Evolutionary conservation across 768 basidiomycete genomes (phyloP).

Genomic region (Dentipellis sp.): DNA sequence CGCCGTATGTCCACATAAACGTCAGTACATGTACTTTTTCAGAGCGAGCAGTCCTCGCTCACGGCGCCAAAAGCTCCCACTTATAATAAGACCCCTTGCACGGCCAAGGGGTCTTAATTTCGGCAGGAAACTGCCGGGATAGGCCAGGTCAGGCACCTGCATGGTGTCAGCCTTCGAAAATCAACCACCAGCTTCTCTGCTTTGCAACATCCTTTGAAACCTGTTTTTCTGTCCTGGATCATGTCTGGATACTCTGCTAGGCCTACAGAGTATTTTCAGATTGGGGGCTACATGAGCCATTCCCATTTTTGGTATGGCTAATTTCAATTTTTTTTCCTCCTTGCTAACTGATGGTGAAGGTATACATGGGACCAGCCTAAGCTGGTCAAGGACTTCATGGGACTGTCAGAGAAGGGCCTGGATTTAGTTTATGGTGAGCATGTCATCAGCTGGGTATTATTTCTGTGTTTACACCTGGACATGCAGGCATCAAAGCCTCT

Average conservation of each 20-base stretch:
- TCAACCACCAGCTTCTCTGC: too few relatives aligned
- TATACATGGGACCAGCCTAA: constrained; percentile 3
- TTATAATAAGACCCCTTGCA: neutral
- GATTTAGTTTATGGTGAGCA: constrained; percentile 12
- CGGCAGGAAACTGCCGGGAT: neutral
- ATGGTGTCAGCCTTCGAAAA: neutral
- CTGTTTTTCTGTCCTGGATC: too few relatives aligned
- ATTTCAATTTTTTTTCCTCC: neutral
- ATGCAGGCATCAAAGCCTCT: constrained; percentile 8
- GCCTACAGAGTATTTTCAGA: constrained; percentile 9
- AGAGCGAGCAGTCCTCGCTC: neutral
- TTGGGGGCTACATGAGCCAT: constrained; percentile 12
- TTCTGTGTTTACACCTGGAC: too few relatives aligned
- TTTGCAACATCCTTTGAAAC: too few relatives aligned
- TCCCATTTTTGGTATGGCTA: constrained; percentile 4
- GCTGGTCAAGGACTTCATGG: constrained; percentile 5
- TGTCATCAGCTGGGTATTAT: too few relatives aligned
- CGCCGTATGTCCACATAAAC: too few relatives aligned
- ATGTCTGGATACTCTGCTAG: too few relatives aligned
- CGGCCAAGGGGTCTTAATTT: neutral
- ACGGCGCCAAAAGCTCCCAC: neutral
- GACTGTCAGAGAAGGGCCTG: neutral
- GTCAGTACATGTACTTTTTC: too few relatives aligned
- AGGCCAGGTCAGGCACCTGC: neutral
- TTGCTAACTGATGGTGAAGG: neutral